Evolutionary conservation across 2,329 filamentous ascomycete species (phyloP).

Genomic region (Ilyonectria robusta): DNA sequence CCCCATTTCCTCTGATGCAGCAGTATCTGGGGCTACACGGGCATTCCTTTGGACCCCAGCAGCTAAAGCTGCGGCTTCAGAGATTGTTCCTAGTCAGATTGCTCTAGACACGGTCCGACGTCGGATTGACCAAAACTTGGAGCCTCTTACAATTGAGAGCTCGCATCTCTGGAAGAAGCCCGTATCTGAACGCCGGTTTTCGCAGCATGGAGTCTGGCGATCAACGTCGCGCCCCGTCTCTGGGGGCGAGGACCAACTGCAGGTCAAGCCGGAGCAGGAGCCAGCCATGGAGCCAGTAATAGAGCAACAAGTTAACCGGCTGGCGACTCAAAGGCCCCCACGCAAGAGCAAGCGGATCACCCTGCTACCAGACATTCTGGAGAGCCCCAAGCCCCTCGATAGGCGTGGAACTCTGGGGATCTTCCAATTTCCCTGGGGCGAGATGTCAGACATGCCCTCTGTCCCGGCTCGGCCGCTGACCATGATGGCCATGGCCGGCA

Average conservation of each 20-base stretch:
- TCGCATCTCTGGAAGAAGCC: slow-evolving; percentile 41
- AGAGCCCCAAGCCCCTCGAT: slow-evolving; percentile 72
- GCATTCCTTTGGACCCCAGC: slow-evolving; percentile 43
- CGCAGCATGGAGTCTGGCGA: slow-evolving; percentile 38
- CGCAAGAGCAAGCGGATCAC: slow-evolving; percentile 71
- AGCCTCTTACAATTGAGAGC: slow-evolving; percentile 42
- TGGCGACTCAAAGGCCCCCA: slow-evolving; percentile 66
- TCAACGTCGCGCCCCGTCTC: slow-evolving; percentile 22
- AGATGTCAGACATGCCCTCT: slow-evolving; percentile 70
- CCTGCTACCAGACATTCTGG: slow-evolving; percentile 73
- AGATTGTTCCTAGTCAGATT: slow-evolving; percentile 28
- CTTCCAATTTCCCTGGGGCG: slow-evolving; percentile 77
- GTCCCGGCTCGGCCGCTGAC: slow-evolving; percentile 56
- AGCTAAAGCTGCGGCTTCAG: slow-evolving; percentile 28
- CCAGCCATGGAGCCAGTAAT: slow-evolving; percentile 30
- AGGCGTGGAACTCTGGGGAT: slow-evolving; percentile 73
- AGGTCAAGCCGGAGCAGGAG: slow-evolving; percentile 1
- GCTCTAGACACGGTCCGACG: slow-evolving; percentile 16
- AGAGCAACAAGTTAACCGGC: slow-evolving; percentile 52
- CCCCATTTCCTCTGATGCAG: slow-evolving; percentile 34
- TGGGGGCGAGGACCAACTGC: slow-evolving; percentile 5
- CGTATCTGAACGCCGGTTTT: slow-evolving; percentile 17
- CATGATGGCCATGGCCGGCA: slow-evolving; percentile 66
- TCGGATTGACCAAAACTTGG: slow-evolving; percentile 27
- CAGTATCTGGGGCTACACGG: slow-evolving; percentile 25